Percentiles rank a stretch among this genome's conserved stretches.
phyloP scores from a whole-genome alignment of 768 basidiomycete genomes.

The Hericium rajendrae region DNA sequence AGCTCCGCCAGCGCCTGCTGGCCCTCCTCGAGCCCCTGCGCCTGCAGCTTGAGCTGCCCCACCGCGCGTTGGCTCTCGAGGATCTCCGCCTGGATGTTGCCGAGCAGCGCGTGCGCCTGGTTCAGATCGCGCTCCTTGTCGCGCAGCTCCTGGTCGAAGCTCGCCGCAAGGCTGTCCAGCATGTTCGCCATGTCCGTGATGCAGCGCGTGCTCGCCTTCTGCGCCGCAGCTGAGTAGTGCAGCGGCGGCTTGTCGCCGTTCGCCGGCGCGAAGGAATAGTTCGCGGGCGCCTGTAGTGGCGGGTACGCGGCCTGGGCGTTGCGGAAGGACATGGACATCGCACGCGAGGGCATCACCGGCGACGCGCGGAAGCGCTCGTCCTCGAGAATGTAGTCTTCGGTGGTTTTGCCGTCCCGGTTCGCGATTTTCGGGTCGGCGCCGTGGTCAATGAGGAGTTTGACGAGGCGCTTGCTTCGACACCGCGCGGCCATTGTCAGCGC shows the following conservation, averaged over 20 bases:
- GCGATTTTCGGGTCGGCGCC: constrained; percentile 92
- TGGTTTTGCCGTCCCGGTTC: constrained; percentile 92
- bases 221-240: constrained; percentile 78
- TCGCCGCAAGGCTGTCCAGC: constrained; percentile 79
- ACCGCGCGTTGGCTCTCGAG: constrained; percentile 75
- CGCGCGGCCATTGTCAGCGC: constrained; percentile 94
- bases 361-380: constrained; percentile 95
- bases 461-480: constrained; percentile 89
- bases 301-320: constrained; percentile 57
- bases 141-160: constrained; percentile 85
- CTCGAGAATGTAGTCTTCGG: constrained; percentile 97
- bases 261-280: constrained; percentile 36
- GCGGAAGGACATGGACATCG: constrained; percentile 60
- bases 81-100: constrained; percentile 85
- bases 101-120: constrained; percentile 80
- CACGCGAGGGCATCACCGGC: constrained; percentile 66
- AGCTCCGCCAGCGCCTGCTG: constrained; percentile 50
- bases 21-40: constrained; percentile 54
- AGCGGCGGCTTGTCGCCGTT: constrained; percentile 63
- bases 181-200: constrained; percentile 79
- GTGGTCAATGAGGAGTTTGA: constrained; percentile 92
- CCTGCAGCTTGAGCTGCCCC: constrained; percentile 54
- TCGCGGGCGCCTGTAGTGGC: constrained; percentile 30
- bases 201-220: constrained; percentile 77
- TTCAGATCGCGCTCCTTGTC: constrained; percentile 87